Percentiles rank a stretch among this genome's conserved stretches.
Evolutionary conservation across 345 rosid species (phyloP).

Genomic region (Carallia brachiata): DNA sequence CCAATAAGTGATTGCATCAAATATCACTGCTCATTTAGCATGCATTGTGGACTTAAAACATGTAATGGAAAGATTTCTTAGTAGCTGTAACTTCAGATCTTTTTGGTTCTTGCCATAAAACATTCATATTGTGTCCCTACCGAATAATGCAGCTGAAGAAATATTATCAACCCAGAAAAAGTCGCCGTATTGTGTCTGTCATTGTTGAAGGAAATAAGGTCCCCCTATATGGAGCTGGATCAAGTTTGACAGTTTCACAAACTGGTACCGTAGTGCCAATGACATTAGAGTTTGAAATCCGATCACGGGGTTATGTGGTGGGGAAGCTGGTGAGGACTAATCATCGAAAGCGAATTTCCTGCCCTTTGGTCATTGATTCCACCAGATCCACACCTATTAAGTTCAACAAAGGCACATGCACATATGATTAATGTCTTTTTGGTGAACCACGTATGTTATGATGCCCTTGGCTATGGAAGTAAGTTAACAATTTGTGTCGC

Average conservation of each 20-base stretch:
- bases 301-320: slow-evolving; percentile 67
- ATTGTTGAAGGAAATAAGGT: slow-evolving; percentile 63
- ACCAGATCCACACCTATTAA: slow-evolving; percentile 50
- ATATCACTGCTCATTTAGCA: too few relatives aligned
- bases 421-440: slow-evolving; percentile 15
- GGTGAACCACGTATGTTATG: background rate
- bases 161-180: slow-evolving; percentile 71
- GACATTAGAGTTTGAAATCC: slow-evolving; percentile 52
- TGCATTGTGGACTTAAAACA: too few relatives aligned
- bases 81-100: too few relatives aligned
- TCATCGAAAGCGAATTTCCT: slow-evolving; percentile 50
- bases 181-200: slow-evolving; percentile 48
- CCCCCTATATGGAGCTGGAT: slow-evolving; percentile 76
- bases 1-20: background rate
- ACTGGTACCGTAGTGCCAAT: slow-evolving; percentile 47
- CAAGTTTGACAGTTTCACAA: slow-evolving; percentile 43
- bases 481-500: background rate
- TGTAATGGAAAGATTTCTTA: too few relatives aligned
- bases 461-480: too few relatives aligned
- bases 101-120: too few relatives aligned
- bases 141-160: slow-evolving; percentile 57
- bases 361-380: slow-evolving; percentile 60
- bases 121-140: background rate
- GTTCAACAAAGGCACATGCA: slow-evolving; percentile 39
- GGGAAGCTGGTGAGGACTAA: slow-evolving; percentile 72